Conservation (phyloP, 148 eudicot species). For the Rhododendron vialii region DNA sequence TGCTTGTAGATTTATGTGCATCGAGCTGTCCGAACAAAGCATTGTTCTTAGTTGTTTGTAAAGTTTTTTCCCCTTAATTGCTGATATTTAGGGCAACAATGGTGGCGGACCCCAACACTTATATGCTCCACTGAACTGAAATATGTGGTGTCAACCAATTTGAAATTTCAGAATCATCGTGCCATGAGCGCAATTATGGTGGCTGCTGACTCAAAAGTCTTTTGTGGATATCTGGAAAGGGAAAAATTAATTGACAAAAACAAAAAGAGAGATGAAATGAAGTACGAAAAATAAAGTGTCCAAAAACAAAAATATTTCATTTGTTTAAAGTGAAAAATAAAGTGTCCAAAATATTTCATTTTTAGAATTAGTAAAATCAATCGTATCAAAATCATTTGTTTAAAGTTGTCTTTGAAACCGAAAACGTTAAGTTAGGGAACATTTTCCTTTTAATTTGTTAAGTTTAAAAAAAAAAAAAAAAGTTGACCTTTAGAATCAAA, state of each 20-base stretch:
- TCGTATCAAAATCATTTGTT: neutral
- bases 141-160: neutral
- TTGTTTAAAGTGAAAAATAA: too few species aligned
- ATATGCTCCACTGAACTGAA: neutral
- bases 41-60: too few species aligned
- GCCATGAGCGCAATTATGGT: neutral
- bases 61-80: neutral
- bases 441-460: neutral
- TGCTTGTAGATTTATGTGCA: too few species aligned
- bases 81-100: neutral
- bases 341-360: neutral
- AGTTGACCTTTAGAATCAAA: neutral
- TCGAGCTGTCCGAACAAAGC: too few species aligned
- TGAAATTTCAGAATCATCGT: neutral
- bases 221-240: neutral
- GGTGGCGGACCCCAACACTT: neutral
- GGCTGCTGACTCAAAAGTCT: constrained; percentile 5
- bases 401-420: neutral
- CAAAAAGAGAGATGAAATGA: neutral
- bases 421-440: neutral
- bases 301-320: neutral
- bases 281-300: neutral
- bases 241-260: neutral
- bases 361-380: too few species aligned
- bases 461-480: neutral